Evolutionary conservation across 2,329 filamentous ascomycete genomes (phyloP), one percentile per base, ranked within the genome.

Genomic region (Pseudomassariella vexata): DNA sequence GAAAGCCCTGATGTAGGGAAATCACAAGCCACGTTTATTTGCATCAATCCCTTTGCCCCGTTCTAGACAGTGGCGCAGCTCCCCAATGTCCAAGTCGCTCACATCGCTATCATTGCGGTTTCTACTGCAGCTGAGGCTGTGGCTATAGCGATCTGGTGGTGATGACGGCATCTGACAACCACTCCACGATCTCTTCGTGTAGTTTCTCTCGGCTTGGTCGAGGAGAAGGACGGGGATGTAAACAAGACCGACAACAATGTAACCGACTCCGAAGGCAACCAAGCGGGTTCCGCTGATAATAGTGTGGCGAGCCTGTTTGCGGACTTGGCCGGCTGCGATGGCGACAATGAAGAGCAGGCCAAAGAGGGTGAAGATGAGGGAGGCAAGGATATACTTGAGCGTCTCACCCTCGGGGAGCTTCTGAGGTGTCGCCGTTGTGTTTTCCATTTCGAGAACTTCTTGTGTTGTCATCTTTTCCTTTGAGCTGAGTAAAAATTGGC

Each of bases 201-300:
- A 7, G 15, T 22, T 11, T 28, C 35, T 40, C 38, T 45, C 44
- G 36, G 41, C 30, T 20, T 45, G 36, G 24, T 43, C 38, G 3
- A 46, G 33, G 11, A 19, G 11, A 9, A 42, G 18, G n/a, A 47
- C 26, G 4, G 45, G 45, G 5, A 44, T 4, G 20, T 31, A 24
- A 15, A 43, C 30, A 28, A 40, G 4, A 18, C 24, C 38, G 29
- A 46, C 30, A 30, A 44, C 21, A 6, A 36, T 16, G 35, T 37
- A 42, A 4, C 30, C 43, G 20, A 37, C 34, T 16, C 25, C 29
- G 6, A 32, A 16, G 8, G 36, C 45, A 27, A 41, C 30, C 6
- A 38, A 11, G 21, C 43, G 45, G 4, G 46, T 14, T 3, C 27
- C 27, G 3, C 20, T 24, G 5, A 42, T 18, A 9, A 45, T 23